phyloP scores from a whole-genome alignment of 257 asterid genomes.

The Solanum commersonii region DNA sequence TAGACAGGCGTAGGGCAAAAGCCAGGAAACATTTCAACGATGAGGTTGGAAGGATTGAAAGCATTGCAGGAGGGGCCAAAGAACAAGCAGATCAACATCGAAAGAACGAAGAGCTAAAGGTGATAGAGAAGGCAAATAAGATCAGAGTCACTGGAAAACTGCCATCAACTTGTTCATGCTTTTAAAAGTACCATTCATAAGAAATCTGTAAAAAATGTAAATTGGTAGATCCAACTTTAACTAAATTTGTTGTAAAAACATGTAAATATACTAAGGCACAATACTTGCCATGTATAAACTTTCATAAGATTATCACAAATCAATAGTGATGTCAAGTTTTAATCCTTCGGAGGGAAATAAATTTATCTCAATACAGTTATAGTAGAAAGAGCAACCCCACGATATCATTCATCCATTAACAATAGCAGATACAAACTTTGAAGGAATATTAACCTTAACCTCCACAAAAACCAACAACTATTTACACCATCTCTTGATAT shows the following conservation, averaged over 20 bases:
- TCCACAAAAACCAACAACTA: neutral
- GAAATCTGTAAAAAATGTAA: neutral
- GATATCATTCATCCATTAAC: neutral
- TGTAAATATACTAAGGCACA: neutral
- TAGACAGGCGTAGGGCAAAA: constrained; percentile 48
- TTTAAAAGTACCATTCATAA: constrained; percentile 18
- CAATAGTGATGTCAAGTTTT: neutral
- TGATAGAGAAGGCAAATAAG: constrained; percentile 54
- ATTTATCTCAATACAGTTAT: neutral
- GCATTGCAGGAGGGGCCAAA: constrained; percentile 43
- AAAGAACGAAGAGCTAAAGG: constrained; percentile 54
- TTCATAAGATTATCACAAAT: neutral
- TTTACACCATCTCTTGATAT: constrained; percentile 5
- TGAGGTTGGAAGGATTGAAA: constrained; percentile 34
- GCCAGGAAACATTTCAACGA: constrained; percentile 23
- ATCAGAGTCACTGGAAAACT: constrained; percentile 68
- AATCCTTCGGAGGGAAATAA: neutral
- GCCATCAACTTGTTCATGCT: constrained; percentile 62
- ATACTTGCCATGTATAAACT: neutral
- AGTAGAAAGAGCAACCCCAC: neutral
- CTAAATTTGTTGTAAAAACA: neutral
- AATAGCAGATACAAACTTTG: neutral
- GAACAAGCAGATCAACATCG: constrained; percentile 48
- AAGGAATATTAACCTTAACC: neutral
- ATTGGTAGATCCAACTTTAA: neutral